Evolutionary conservation across 2,329 filamentous ascomycete species (phyloP).

Genomic region (Mycogone perniciosa): DNA sequence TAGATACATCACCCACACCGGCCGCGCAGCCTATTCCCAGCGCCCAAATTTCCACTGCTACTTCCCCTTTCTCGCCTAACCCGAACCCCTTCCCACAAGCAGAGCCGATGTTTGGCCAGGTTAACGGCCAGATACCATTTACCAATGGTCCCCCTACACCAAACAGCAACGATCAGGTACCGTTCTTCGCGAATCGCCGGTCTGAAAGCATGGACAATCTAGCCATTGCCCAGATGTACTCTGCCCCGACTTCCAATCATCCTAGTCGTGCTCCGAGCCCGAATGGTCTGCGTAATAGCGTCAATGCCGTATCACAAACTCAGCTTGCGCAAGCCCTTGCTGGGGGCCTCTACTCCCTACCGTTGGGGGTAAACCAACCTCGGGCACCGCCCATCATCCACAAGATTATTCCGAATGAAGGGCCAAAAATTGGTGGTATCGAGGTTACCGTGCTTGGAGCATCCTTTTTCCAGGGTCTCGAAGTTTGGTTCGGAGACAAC

Average conservation of each 20-base stretch:
- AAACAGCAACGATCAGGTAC: constrained; percentile 53
- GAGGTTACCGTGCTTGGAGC: constrained; percentile 82
- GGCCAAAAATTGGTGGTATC: constrained; percentile 74
- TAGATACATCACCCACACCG: constrained; percentile 53
- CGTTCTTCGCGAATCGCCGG: constrained; percentile 51
- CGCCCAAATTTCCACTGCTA: constrained; percentile 34
- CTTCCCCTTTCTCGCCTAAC: constrained; percentile 50
- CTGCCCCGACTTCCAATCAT: constrained; percentile 64
- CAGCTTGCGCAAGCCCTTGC: constrained; percentile 44
- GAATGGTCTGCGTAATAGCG: constrained; percentile 42
- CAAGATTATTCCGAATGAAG: constrained; percentile 77
- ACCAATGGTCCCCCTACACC: constrained; percentile 59
- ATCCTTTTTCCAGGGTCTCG: constrained; percentile 68
- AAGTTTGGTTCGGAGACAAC: constrained; percentile 73
- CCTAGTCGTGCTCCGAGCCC: constrained; percentile 76
- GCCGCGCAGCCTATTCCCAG: constrained; percentile 28
- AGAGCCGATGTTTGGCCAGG: constrained; percentile 41
- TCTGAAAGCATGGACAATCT: constrained; percentile 61
- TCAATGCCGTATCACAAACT: constrained; percentile 34
- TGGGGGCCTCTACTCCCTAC: constrained; percentile 44
- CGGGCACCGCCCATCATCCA: constrained; percentile 57
- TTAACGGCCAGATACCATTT: constrained; percentile 36
- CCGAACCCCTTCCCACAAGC: constrained; percentile 36
- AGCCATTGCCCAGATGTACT: constrained; percentile 58
- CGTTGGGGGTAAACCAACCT: constrained; percentile 44